These are phyloP conservation scores for Rutstroemia sp. DNA, from an alignment of 2,329 filamentous ascomycete species.

Conservation along the genomic window DNA sequence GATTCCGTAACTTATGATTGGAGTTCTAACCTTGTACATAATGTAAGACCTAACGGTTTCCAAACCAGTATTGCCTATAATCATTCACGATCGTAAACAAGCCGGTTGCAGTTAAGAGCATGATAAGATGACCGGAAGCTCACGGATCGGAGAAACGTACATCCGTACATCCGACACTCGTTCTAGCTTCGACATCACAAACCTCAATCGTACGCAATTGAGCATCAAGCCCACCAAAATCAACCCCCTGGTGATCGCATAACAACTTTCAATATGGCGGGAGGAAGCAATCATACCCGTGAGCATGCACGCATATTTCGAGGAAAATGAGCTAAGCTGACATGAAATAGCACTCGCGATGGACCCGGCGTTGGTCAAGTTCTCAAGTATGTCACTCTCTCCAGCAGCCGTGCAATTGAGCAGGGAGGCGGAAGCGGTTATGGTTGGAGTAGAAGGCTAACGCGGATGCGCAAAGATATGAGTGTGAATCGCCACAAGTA, in stretches of 20 bases:
- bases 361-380: conserved; percentile 47
- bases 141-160: not conserved
- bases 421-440: too few species aligned
- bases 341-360: conserved; percentile 23
- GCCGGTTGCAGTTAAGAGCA: not conserved
- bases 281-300: conserved; percentile 36
- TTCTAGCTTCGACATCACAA: conserved; percentile 4
- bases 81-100: not conserved
- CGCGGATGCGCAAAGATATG: conserved; percentile 48
- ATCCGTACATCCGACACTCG: not conserved
- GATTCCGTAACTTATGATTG: too few species aligned
- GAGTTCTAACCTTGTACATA: too few species aligned
- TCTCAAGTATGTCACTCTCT: conserved; percentile 39
- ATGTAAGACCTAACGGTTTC: too few species aligned
- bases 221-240: conserved; percentile 1
- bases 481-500: conserved; percentile 80
- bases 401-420: not conserved
- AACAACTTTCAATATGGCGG: conserved; percentile 37
- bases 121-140: not conserved
- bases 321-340: conserved; percentile 12
- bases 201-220: conserved; percentile 9
- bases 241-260: conserved; percentile 12
- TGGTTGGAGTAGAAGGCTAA: not conserved
- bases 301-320: conserved; percentile 15
- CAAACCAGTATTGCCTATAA: too few species aligned